Conservation (phyloP, 495 filamentous ascomycete species). For the Parathielavia hyrcaniae region DNA sequence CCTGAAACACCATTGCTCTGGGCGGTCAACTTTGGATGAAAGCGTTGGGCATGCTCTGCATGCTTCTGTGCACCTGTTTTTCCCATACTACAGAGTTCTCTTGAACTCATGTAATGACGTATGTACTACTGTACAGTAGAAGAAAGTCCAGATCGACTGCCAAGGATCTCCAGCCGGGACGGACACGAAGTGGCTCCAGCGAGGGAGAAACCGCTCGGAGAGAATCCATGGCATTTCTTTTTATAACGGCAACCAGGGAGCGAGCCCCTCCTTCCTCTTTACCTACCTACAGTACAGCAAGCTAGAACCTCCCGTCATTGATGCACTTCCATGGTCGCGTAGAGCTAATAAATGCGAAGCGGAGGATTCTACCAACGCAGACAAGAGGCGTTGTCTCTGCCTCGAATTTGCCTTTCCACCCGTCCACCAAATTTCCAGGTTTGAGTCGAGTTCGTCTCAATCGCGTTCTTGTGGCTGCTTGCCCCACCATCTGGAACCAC, state of each 20-base stretch:
- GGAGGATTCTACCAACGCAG: not conserved
- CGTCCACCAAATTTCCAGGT: too few relatives aligned
- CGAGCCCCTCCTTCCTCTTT: conserved; percentile 4
- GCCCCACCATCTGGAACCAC: conserved; percentile 1
- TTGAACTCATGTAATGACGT: not conserved
- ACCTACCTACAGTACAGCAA: not conserved
- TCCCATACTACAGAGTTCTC: not conserved
- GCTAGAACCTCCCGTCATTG: too few relatives aligned
- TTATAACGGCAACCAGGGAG: conserved; percentile 9
- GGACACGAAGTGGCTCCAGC: not conserved
- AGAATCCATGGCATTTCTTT: conserved; percentile 10
- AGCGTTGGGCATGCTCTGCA: too few relatives aligned
- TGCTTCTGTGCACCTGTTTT: too few relatives aligned
- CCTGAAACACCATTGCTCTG: not conserved
- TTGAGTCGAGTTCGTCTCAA: not conserved
- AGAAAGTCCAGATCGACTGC: not conserved
- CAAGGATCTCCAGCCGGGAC: not conserved
- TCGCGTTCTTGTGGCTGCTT: not conserved
- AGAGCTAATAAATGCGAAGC: too few relatives aligned
- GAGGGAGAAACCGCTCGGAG: not conserved
- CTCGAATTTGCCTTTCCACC: too few relatives aligned
- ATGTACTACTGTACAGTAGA: not conserved
- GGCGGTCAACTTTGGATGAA: too few relatives aligned
- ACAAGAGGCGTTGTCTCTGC: not conserved
- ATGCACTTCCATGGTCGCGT: too few relatives aligned